Evolutionary conservation across 2,329 filamentous ascomycete species (phyloP).

Genomic region (Leptodontidium sp.): DNA sequence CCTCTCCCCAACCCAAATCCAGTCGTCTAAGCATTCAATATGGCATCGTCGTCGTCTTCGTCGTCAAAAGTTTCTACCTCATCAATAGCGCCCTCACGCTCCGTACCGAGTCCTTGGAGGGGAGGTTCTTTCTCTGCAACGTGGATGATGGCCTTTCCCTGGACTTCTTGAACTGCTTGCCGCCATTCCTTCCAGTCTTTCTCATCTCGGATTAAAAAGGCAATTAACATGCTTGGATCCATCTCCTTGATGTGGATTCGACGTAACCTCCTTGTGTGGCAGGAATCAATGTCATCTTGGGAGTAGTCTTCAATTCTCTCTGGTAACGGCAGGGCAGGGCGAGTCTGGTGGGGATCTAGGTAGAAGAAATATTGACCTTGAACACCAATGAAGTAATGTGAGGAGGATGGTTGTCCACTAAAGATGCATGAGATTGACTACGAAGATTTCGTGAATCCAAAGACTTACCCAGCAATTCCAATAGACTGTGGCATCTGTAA

Average conservation of each 20-base stretch:
- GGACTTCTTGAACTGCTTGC: conserved; percentile 73
- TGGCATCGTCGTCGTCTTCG: conserved; percentile 54
- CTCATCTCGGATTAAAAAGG: conserved; percentile 84
- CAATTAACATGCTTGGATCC: conserved; percentile 98
- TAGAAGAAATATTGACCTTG: conserved; percentile 89
- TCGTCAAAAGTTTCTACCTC: conserved; percentile 89
- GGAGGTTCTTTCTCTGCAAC: conserved; percentile 76
- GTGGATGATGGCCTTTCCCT: conserved; percentile 86
- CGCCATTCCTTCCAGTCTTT: conserved; percentile 89
- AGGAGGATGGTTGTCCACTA: conserved; percentile 87
- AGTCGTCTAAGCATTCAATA: conserved; percentile 39
- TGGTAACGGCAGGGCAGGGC: conserved; percentile 75
- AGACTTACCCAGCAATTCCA: conserved; percentile 85
- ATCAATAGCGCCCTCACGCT: conserved; percentile 79
- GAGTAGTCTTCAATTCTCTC: conserved; percentile 66
- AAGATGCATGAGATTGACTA: conserved; percentile 21
- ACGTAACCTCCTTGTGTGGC: conserved; percentile 86
- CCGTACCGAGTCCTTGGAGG: conserved; percentile 58
- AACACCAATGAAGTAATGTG: conserved; percentile 75
- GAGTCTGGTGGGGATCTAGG: conserved; percentile 90
- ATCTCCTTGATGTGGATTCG: conserved; percentile 88
- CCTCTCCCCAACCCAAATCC: neutral
- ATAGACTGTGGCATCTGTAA: conserved; percentile 92
- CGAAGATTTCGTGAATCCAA: neutral
- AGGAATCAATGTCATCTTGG: conserved; percentile 78